Evolutionary conservation across 225 moss, liverwort and hornwort species (phyloP).

Genomic region (Anthoceros angustus): DNA sequence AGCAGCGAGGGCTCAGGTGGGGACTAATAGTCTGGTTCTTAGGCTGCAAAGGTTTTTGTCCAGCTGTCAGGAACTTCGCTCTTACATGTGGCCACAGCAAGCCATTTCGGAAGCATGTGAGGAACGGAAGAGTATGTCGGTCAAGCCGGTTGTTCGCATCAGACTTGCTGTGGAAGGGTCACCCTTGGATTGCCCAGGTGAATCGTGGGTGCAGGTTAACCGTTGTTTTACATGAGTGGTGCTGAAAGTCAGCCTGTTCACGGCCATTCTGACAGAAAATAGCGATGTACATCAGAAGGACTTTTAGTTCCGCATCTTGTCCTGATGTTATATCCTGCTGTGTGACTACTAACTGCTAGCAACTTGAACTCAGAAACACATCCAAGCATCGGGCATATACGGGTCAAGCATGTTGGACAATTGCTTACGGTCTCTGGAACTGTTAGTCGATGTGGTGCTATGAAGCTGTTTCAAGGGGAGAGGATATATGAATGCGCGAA

Average conservation of each 20-base stretch:
- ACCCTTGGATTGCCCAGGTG: constrained; percentile 79
- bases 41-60: background rate
- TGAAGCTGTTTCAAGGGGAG: constrained; percentile 82
- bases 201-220: background rate
- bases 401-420: constrained; percentile 66
- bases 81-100: constrained; percentile 17
- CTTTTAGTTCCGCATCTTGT: no score
- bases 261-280: background rate
- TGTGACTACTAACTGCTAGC: background rate
- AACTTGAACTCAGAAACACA: constrained; percentile 43
- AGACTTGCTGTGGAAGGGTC: constrained; percentile 83
- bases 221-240: background rate
- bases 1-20: background rate
- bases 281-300: no score
- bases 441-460: constrained; percentile 76
- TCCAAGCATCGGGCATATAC: constrained; percentile 65
- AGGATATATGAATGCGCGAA: constrained; percentile 64
- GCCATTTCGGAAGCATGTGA: constrained; percentile 31
- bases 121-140: constrained; percentile 17
- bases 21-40: background rate
- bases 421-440: constrained; percentile 75
- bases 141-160: constrained; percentile 48
- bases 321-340: no score
- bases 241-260: background rate
- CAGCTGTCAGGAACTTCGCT: background rate